phyloP scores from a whole-genome alignment of 495 filamentous ascomycete genomes.

The Polyplosphaeria fusca region DNA sequence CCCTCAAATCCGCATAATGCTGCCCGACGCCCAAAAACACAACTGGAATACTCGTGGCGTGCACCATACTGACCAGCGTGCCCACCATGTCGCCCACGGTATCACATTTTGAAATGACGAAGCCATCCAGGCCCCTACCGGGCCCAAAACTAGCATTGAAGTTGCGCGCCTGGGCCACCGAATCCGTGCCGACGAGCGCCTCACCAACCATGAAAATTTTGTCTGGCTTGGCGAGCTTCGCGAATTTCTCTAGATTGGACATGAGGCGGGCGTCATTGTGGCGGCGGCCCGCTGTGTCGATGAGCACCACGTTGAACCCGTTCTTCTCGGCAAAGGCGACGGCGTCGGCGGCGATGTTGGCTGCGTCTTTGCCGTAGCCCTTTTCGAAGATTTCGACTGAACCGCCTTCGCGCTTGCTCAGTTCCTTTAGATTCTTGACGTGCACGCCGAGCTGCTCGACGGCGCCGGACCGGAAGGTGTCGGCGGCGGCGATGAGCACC shows the following conservation, averaged over 20 bases:
- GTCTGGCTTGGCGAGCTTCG: constrained; percentile 88
- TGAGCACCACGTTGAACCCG: constrained; percentile 87
- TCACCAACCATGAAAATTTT: constrained; percentile 99
- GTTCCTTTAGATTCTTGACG: constrained; percentile 82
- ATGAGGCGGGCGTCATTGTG: constrained; percentile 96
- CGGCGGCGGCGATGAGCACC: constrained; percentile 91
- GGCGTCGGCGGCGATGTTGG: constrained; percentile 90
- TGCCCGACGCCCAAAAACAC: constrained; percentile 93
- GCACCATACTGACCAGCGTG: constrained; percentile 93
- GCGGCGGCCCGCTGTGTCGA: constrained; percentile 90
- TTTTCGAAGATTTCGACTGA: constrained; percentile 89
- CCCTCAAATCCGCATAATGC: constrained; percentile 93
- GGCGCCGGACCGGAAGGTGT: constrained; percentile 95
- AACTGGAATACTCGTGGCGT: constrained; percentile 93
- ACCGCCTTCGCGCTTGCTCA: constrained; percentile 76
- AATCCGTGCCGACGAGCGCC: constrained; percentile 91
- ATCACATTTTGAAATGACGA: constrained; percentile 98
- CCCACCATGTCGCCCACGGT: constrained; percentile 99
- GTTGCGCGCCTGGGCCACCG: constrained; percentile 89
- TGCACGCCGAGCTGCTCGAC: constrained; percentile 97
- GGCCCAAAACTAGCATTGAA: constrained; percentile 91
- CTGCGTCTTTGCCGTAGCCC: constrained; percentile 96
- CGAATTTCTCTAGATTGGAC: constrained; percentile 94
- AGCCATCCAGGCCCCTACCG: constrained; percentile 79
- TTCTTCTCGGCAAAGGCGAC: constrained; percentile 71